Evolutionary conservation across 164 flowering plant species (phyloP).

Genomic region (Pachysandra terminalis): DNA sequence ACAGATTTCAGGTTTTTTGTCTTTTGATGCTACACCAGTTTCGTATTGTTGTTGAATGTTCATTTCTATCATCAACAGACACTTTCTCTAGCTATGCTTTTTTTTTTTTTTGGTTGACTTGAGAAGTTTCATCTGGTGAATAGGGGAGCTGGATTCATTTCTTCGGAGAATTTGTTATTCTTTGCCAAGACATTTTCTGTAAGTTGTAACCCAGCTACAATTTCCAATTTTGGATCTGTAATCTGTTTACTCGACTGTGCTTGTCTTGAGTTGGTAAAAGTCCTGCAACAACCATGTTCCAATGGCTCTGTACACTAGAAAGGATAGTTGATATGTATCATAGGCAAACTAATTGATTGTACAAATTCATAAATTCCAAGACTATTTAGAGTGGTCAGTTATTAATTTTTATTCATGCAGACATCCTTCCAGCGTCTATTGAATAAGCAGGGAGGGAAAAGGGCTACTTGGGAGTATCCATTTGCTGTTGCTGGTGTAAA

Average conservation of each 20-base stretch:
- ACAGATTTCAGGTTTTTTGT: conserved; percentile 77
- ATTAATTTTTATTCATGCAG: conserved; percentile 30
- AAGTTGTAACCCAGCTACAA: conserved; percentile 22
- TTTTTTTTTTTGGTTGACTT: neutral
- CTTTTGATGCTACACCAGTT: neutral
- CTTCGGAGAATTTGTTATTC: conserved; percentile 85
- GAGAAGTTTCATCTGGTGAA: conserved; percentile 9
- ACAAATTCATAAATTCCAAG: too few species aligned
- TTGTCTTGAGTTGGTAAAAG: neutral
- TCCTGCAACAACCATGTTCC: too few species aligned
- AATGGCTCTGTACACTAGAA: too few species aligned
- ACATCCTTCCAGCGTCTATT: conserved; percentile 67
- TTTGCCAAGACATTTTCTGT: conserved; percentile 89
- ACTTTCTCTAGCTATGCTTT: neutral
- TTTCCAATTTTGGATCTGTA: neutral
- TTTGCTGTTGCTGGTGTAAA: conserved; percentile 96
- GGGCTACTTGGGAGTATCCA: conserved; percentile 90
- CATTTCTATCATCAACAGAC: neutral
- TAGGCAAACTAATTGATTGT: too few species aligned
- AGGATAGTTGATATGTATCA: too few species aligned
- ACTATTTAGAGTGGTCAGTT: neutral
- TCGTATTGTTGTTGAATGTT: neutral
- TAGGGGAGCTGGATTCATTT: conserved; percentile 96
- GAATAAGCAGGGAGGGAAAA: conserved; percentile 70
- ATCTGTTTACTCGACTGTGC: neutral